Base-by-base conservation (phyloP, 2,329 filamentous ascomycete species). In the Bertia moriformis region DNA sequence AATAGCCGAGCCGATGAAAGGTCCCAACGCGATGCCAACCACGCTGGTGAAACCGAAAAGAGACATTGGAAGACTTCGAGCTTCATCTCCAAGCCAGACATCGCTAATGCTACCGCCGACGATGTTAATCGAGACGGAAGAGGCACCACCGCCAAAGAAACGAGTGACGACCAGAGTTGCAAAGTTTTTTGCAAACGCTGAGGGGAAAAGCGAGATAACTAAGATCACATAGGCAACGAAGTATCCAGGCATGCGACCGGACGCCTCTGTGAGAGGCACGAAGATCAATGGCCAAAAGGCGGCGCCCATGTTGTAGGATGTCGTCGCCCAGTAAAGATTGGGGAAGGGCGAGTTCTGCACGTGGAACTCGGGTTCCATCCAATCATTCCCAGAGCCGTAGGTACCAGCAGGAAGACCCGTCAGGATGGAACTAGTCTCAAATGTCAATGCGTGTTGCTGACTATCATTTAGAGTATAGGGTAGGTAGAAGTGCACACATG, bases 251-350 rank as follows among this genome's bases (percentile, higher is more conserved):
- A 51, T 48, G n/a, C 54, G 41, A 24, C 55, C 55, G 20, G 48
- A 54, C 30, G 54, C 50, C 40, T 59, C 62, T 50, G 62, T 63
- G 17, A 63, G 40, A 1, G 62, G 62, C 2, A 66, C 41, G 1
- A 59, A 53, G 3, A 62, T 37, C 4, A 66, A 42, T 4, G 61
- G 59, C 7, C 56, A 58, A 1, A 61, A 43, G 3, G 59, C 63
- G 5, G 55, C 62, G 2, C 61, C 62, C 1, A 63, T 40, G n/a
- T 56, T 59, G 62, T 59, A 64, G 4, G 54, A 56, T 4, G 60
- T 50, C 0, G 59, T 55, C 1, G 55, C 50, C 55, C 58, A 64
- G 42, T 58, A 62, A 7, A 55, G 55, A 40, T 61, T 48, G 10
- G 60, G 59, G 38, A 64, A 63, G 0, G 39, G 38, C n/a, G 51